phyloP scores from a whole-genome alignment of 2,329 filamentous ascomycete genomes.

The Hypoxylon sp. region DNA sequence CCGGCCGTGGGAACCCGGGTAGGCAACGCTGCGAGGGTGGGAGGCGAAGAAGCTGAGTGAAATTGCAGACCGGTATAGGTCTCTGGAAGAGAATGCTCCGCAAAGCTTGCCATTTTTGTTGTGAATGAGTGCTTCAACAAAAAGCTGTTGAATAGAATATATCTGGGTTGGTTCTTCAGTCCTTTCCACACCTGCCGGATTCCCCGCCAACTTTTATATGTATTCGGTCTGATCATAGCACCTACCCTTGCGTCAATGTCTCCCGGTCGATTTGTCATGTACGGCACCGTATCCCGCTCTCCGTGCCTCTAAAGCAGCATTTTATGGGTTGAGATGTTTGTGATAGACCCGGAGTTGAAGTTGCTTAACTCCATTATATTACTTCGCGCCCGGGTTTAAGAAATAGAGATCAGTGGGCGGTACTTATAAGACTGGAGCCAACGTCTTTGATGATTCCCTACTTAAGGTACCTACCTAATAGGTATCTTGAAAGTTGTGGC shows the following conservation, averaged over 20 bases:
- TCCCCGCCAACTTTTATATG: conserved; percentile 18
- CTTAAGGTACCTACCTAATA: background rate
- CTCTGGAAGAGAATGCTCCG: conserved; percentile 30
- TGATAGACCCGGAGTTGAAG: conserved; percentile 28
- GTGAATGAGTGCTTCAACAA: conserved; percentile 4
- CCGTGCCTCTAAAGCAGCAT: background rate
- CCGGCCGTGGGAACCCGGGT: conserved; percentile 36
- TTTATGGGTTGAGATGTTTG: background rate
- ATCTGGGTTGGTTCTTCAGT: background rate
- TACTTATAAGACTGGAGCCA: background rate
- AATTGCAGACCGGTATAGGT: conserved; percentile 38
- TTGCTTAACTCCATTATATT: conserved; percentile 30
- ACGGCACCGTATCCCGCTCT: background rate
- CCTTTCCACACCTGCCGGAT: background rate
- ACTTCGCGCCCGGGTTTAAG: conserved; percentile 32
- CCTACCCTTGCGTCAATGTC: background rate
- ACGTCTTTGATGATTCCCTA: background rate
- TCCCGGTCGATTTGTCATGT: background rate
- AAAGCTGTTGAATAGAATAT: background rate
- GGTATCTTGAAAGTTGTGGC: background rate
- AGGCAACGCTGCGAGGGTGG: conserved; percentile 25
- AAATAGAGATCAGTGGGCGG: background rate
- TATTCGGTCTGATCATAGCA: background rate
- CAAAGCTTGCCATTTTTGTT: conserved; percentile 27
- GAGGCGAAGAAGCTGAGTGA: conserved; percentile 35